Percentiles rank a stretch among this genome's conserved stretches.
Conservation (phyloP, 192 early-diverging fungal species). For the Mortierella alpina region DNA sequence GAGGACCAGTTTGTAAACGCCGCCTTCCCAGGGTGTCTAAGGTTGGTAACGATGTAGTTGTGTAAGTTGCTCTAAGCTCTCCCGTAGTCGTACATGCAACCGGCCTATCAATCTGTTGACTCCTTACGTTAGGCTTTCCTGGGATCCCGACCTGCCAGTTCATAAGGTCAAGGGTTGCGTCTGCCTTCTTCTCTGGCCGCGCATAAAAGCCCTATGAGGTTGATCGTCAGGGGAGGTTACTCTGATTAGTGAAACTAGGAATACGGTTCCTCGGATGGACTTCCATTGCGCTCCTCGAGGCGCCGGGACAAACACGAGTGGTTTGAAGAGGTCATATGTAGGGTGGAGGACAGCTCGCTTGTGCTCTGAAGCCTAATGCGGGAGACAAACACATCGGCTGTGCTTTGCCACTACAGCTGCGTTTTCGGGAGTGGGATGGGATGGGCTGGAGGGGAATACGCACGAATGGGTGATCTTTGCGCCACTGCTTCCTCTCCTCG, state of each 20-base stretch:
- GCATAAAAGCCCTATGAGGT: constrained; percentile 89
- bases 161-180: constrained; percentile 87
- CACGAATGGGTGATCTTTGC: constrained; percentile 91
- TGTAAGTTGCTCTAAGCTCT: not conserved
- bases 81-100: not conserved
- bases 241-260: not conserved
- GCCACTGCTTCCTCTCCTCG: constrained; percentile 98
- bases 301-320: not conserved
- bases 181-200: constrained; percentile 83
- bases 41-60: not conserved
- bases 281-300: not conserved
- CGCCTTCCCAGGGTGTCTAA: constrained; percentile 89
- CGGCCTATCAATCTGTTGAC: too few relatives aligned
- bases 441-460: not conserved
- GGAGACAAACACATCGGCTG: not conserved
- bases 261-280: not conserved
- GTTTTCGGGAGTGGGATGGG: not conserved
- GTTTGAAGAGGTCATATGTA: not conserved
- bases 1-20: constrained; percentile 85
- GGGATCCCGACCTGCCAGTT: constrained; percentile 78
- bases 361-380: not conserved
- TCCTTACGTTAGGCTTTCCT: constrained; percentile 60
- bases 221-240: not conserved
- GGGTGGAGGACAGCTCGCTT: not conserved
- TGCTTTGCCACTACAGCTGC: not conserved